Base-by-base conservation (phyloP, 306 rosid genomes). In the Dalbergia oliveri region DNA sequence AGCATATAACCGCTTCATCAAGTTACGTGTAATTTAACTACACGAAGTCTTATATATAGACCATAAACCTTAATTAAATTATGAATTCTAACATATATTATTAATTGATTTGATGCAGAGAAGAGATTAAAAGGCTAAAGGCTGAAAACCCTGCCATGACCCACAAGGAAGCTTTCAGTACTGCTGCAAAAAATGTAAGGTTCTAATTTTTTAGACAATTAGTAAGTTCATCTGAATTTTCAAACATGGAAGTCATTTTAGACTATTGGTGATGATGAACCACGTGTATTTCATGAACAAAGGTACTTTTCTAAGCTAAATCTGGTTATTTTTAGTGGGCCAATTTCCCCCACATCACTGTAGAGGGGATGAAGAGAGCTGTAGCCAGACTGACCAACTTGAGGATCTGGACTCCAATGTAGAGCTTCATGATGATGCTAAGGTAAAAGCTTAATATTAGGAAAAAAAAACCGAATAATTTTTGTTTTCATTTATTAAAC, bases 81-180 rank as follows among this genome's bases (percentile, higher is more conserved):
- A 10, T 41, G 69, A 57, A 53, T 57, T 72, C 56, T 70, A 18
- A 79, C 78, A 61, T 65, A 2, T 26, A 63, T 35, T 56, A 5
- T 80, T 74, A 56, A 16, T 82, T 76, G 5, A 49, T 49, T 49
- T 11, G 9, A 73, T 88, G 75, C 88, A 95, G 97, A 81, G 94
- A 91, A 65, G 99, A 94, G 95, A 93, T 94, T 76, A 90, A 80
- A 71, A 93, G 97, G 89, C 94, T 94, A 9, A 94, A 94, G 85
- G 84, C 91, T 78, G 91, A 85, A 57, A 84, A 94, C 66, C 99
- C 99, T 62, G 85, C 75, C 68, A 93, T 94, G 97, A 86, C 94
- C 63, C 99, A 94, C 86, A 94, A 94, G 83, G 95, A 91, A 84
- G 97, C 99, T 49, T 94, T 94, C 84, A 93, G 94, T 63, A 84